Base-by-base conservation (phyloP, 2,329 filamentous ascomycete genomes). In the Aspergillus sp. region DNA sequence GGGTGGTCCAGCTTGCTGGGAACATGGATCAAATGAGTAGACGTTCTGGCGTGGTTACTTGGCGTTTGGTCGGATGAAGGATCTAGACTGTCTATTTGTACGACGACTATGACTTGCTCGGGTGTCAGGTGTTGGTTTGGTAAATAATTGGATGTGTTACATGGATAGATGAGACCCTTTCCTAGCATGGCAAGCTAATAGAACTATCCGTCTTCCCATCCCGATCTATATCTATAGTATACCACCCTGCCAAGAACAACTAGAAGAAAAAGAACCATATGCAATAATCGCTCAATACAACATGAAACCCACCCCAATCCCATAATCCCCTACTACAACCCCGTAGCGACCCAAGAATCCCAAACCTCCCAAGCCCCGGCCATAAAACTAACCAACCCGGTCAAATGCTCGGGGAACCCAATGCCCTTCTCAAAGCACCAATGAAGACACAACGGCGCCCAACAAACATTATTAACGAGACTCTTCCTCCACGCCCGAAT, bases 361-460 rank as follows among this genome's bases (percentile, higher is more conserved):
- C 71, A 73, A 57, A 83, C 70, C 12, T 76, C 78, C 71, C 79
- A 79, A 60, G 76, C 69, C 3, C 78, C 80, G 13, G 81, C 82
- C 62, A 81, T 69, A 51, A 80, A 81, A 6, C 89, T 89, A 55
- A 87, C 78, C 23, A 85, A 69, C 0, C 87, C 88, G 25, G 89
- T 79, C 70, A 82, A 77, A 62, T 81, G 79, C 61, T 88, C 85
- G 38, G 83, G 82, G 57, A 91, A 75, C 9, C 75, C 76, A 55
- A 87, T 72, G 0, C 90, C 91, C 59, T 85, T 80, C 62, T 90
- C 87, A 43, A 89, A 75, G 69, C 91, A 89, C 89, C 91, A 97
- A 79, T 97, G 92, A 25, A 94, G 71, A 63, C 91, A 94, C 73
- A 96, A 80, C 32, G 93, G 92, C 58, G 90, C 87, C 87, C 91